Base-by-base conservation (phyloP, 1,284 basidiomycete species). In the Pseudozyma pruni region DNA sequence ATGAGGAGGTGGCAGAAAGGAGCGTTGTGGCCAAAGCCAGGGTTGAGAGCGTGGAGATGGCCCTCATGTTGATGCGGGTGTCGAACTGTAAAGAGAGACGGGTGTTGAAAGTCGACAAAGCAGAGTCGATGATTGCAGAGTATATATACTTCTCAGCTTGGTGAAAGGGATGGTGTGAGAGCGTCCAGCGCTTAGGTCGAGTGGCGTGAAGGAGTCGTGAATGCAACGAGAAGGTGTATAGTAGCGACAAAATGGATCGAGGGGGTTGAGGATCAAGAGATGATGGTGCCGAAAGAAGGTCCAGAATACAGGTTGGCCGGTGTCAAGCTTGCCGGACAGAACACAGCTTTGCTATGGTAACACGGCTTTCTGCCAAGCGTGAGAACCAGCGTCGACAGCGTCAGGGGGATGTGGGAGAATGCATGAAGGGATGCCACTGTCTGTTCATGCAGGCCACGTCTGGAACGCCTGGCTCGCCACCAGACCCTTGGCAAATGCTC, bases 181-280 rank as follows among this genome's bases (percentile, higher is more conserved):
- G 59, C 59, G 51, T 61, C 59, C 59, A 61, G 59, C 59, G 59
- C 59, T 44, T 16, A n/a, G 17, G 33, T 23, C n/a, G 3, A 35
- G 29, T 46, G 55, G 47, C 42, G 35, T 34, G 27, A 22, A 20
- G 16, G 3, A 14, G 16, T 7, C 20, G 43, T 23, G 23, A 19
- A 27, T 0, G 31, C 10, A 8, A 20, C 22, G 13, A 25, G 29
- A 43, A 31, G 20, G 22, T 29, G 7, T 29, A 29, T 29, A 6
- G 27, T 29, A 29, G 7, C 27, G 27, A 29, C n/a, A n/a, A n/a
- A n/a, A 11, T 29, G 7, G 27, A 29, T 6, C 6, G 27, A 29
- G 27, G 27, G 6, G 27, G 16, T 34, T 27, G 23, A 37, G 13
- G 16, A 9, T n/a, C 8, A 16, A 27, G 32, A 27, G 10, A 17